Base-by-base conservation (phyloP, 1,284 basidiomycete species). In the Austroboletus rostrupii region DNA sequence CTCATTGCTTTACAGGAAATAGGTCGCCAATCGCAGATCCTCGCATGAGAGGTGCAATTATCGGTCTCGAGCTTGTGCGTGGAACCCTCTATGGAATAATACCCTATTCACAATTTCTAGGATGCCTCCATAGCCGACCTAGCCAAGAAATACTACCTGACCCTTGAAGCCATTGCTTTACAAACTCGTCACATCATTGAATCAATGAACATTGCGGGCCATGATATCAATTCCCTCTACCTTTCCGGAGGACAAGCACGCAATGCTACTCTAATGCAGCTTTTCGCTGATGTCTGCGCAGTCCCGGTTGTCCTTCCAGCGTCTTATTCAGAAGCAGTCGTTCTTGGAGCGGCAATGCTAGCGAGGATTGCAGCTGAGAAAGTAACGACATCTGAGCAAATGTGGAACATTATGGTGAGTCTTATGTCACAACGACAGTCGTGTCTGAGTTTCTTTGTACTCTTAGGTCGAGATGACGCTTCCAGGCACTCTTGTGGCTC, bases 131-230 rank as follows among this genome's bases (percentile, higher is more conserved):
- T 97, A 21, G 69, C 75, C 45, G 93, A 97, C 67, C 83, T 99
- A 40, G 91, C 94, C 6, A 83, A 85, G 54, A 91, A 91, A 65
- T 98, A 97, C 73, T 85, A 92, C 61, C 81, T 93, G 43, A 91
- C 95, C 0, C 83, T 97, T 43, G 93, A 97, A 73, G 86, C 93
- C 11, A 96, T 99, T 68, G 91, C 93, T 7, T 81, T 98, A 19
- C 96, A 98, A 70, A 98, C 94, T 12, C 79, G 90, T 4, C 96
- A 98, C 71, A 98, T 99, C 66, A 77, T 99, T 49, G 90, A 95
- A 62, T 80, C 84, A 60, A 90, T 99, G 81, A 97, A 98, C 71
- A 69, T 64, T 16, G 80, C 85, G 36, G 96, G 96, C 0, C 96
- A 99, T 71, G 65, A 75, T 31, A 89, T 99, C 62, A 80, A 80